Percentiles rank a stretch among this genome's conserved stretches.
phyloP scores from a whole-genome alignment of 2,329 filamentous ascomycete genomes.

The Alternaria hordeiaustralica region DNA sequence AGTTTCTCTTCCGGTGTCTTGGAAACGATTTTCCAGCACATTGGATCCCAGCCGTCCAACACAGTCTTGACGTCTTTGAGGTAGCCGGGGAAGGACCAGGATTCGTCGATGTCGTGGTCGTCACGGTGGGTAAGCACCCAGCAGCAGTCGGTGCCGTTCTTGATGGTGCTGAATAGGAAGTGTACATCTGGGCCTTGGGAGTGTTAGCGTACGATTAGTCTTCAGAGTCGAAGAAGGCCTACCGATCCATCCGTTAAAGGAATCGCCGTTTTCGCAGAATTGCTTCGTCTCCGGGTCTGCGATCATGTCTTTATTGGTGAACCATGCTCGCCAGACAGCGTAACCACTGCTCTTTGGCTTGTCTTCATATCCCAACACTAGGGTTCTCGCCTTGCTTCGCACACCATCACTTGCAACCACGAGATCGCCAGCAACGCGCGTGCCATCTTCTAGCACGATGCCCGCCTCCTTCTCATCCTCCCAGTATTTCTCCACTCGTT shows the following conservation, averaged over 20 bases:
- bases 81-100: conserved; percentile 45
- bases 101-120: conserved; percentile 45
- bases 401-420: conserved; percentile 62
- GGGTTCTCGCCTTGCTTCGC: conserved; percentile 57
- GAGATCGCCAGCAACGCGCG: conserved; percentile 56
- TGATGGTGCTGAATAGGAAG: conserved; percentile 49
- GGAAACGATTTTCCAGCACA: conserved; percentile 44
- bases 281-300: conserved; percentile 47
- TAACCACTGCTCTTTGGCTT: conserved; percentile 62
- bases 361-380: conserved; percentile 61
- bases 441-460: conserved; percentile 58
- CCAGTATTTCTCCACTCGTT: conserved; percentile 61
- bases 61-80: conserved; percentile 43
- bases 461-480: conserved; percentile 60
- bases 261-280: conserved; percentile 48
- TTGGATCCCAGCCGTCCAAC: conserved; percentile 43
- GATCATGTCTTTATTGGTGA: conserved; percentile 47
- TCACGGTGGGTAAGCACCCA: conserved; percentile 48
- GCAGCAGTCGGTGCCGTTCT: conserved; percentile 45
- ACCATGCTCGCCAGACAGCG: conserved; percentile 60
- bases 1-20: conserved; percentile 47
- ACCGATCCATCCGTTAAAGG: conserved; percentile 49
- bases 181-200: conserved; percentile 45
- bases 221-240: neutral
- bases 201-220: neutral